Conservation (phyloP, 2,329 filamentous ascomycete genomes). For the Chrysoporthe puriensis region DNA sequence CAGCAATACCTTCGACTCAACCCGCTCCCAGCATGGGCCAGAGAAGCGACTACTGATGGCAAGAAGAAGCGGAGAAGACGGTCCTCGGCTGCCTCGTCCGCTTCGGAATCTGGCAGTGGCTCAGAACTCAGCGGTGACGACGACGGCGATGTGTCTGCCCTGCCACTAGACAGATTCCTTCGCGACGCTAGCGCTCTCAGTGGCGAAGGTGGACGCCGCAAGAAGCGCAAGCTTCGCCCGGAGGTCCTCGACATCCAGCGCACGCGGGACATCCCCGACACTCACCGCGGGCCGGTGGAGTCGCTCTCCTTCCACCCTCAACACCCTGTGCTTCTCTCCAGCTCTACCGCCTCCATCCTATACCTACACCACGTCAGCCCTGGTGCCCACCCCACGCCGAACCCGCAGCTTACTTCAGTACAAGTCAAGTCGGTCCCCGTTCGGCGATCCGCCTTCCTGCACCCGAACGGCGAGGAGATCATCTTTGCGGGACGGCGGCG, state of each 20-base stretch:
- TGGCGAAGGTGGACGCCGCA: constrained; percentile 50
- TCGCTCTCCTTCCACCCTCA: constrained; percentile 88
- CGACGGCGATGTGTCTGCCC: constrained; percentile 64
- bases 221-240: constrained; percentile 75
- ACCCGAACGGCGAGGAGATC: constrained; percentile 73
- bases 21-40: constrained; percentile 64
- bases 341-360: constrained; percentile 81
- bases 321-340: constrained; percentile 86
- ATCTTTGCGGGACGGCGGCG: constrained; percentile 86
- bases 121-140: constrained; percentile 43
- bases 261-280: constrained; percentile 80
- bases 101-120: constrained; percentile 39
- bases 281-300: constrained; percentile 77
- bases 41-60: constrained; percentile 49
- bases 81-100: constrained; percentile 52
- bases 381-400: constrained; percentile 73
- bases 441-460: constrained; percentile 79
- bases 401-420: constrained; percentile 87
- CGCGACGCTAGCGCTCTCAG: constrained; percentile 73
- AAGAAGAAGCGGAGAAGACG: constrained; percentile 54
- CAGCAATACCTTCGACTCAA: constrained; percentile 71
- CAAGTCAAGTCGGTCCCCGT: constrained; percentile 86
- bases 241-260: constrained; percentile 91
- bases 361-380: constrained; percentile 88
- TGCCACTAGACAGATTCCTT: constrained; percentile 80